Percentiles rank a stretch among this genome's conserved stretches.
Conservation (phyloP, 345 rosid species). For the Aegle marmelos region DNA sequence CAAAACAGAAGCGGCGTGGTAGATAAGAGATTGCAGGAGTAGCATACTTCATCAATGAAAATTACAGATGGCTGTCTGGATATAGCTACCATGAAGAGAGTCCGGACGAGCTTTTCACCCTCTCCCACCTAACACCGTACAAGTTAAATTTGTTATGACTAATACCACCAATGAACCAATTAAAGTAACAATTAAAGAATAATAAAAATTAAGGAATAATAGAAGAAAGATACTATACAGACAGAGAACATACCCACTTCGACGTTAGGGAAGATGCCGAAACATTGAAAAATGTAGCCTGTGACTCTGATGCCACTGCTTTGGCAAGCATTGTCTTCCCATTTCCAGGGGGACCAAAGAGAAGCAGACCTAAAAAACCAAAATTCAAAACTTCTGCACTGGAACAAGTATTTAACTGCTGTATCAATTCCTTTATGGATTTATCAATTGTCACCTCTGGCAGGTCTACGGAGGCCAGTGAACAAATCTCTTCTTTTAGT, state of each 20-base stretch:
- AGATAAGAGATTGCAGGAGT: conserved; percentile 9
- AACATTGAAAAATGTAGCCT: conserved; percentile 94
- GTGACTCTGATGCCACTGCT: conserved; percentile 96
- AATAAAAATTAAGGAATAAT: not conserved
- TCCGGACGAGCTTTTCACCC: conserved; percentile 92
- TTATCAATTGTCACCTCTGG: conserved; percentile 59
- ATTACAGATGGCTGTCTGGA: conserved; percentile 95
- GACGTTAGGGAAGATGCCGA: conserved; percentile 95
- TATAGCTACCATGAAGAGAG: conserved; percentile 85
- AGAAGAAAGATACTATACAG: not conserved
- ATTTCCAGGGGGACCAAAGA: conserved; percentile 98
- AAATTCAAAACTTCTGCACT: conserved; percentile 3
- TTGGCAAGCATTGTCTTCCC: conserved; percentile 99
- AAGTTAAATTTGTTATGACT: conserved; percentile 3
- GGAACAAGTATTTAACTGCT: conserved; percentile 6
- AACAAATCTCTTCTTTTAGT: conserved; percentile 89
- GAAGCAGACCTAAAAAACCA: conserved; percentile 69
- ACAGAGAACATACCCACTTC: conserved; percentile 68
- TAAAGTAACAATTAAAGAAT: not conserved
- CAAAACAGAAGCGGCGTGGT: conserved; percentile 1
- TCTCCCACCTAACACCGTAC: conserved; percentile 73
- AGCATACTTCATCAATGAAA: conserved; percentile 87
- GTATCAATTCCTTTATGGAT: not conserved
- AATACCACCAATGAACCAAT: conserved; percentile 5
- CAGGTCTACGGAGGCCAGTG: conserved; percentile 95